Conservation (phyloP, 345 rosid species). For the Hibiscus trionum region DNA sequence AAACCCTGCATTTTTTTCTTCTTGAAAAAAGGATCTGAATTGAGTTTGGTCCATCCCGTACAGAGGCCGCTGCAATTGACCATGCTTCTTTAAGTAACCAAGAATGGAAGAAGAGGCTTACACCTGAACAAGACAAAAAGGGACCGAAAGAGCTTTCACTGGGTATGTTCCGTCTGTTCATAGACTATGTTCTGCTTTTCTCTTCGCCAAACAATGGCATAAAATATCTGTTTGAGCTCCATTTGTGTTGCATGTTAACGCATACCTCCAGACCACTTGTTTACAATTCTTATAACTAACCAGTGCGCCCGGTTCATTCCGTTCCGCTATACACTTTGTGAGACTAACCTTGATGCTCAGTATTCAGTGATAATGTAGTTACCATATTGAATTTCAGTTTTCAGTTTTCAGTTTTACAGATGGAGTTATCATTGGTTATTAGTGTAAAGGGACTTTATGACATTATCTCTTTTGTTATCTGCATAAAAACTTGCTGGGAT, state of each 20-base stretch:
- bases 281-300: not conserved
- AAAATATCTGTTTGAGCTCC: not conserved
- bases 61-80: constrained; percentile 35
- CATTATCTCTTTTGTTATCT: too few relatives aligned
- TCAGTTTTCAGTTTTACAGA: too few relatives aligned
- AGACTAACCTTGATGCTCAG: too few relatives aligned
- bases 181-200: not conserved
- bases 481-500: too few relatives aligned
- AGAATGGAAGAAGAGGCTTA: constrained; percentile 74
- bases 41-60: not conserved
- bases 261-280: too few relatives aligned
- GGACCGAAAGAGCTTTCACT: constrained; percentile 87
- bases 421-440: too few relatives aligned
- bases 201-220: not conserved
- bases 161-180: constrained; percentile 43
- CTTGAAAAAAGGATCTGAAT: not conserved
- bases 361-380: too few relatives aligned
- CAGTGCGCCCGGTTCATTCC: not conserved
- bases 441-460: too few relatives aligned
- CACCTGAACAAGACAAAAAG: constrained; percentile 69
- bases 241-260: not conserved
- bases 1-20: not conserved
- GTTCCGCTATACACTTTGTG: not conserved
- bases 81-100: constrained; percentile 40
- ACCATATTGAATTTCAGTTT: too few relatives aligned